phyloP scores from a whole-genome alignment of 495 filamentous ascomycete genomes.

The Podospora pseudocomata region DNA sequence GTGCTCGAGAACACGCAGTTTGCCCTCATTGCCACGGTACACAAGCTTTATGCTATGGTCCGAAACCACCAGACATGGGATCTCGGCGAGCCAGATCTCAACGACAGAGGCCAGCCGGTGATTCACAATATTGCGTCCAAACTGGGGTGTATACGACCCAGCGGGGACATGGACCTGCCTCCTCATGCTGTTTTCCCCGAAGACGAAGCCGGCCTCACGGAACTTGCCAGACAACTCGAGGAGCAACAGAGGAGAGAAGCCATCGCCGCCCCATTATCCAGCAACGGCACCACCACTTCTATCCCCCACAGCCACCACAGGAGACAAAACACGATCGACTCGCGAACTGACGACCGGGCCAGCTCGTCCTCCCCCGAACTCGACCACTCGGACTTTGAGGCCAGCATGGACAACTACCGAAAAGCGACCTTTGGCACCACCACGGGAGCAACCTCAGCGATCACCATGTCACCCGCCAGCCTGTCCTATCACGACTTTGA shows the following conservation, averaged over 20 bases:
- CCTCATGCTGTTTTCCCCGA: conserved; percentile 51
- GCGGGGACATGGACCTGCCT: conserved; percentile 53
- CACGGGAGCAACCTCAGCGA: conserved; percentile 23
- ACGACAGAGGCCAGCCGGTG: conserved; percentile 53
- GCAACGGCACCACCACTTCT: conserved; percentile 14
- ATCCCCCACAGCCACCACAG: conserved; percentile 11
- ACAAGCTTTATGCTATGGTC: conserved; percentile 57
- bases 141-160: conserved; percentile 55
- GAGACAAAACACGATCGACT: conserved; percentile 36
- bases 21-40: conserved; percentile 53
- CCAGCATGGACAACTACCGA: conserved; percentile 40
- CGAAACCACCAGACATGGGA: conserved; percentile 53
- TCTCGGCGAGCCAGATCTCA: conserved; percentile 53
- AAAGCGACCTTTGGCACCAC: conserved; percentile 35
- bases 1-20: conserved; percentile 57
- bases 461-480: conserved; percentile 47
- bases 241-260: conserved; percentile 36
- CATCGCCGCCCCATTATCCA: conserved; percentile 16
- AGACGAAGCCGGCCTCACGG: conserved; percentile 49
- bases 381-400: conserved; percentile 50
- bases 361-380: conserved; percentile 46
- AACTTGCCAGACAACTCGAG: conserved; percentile 46
- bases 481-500: conserved; percentile 46
- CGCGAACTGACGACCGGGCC: conserved; percentile 45
- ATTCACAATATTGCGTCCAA: conserved; percentile 56